Conservation (phyloP, 331 rosid species). For the Stylosanthes scabra region DNA sequence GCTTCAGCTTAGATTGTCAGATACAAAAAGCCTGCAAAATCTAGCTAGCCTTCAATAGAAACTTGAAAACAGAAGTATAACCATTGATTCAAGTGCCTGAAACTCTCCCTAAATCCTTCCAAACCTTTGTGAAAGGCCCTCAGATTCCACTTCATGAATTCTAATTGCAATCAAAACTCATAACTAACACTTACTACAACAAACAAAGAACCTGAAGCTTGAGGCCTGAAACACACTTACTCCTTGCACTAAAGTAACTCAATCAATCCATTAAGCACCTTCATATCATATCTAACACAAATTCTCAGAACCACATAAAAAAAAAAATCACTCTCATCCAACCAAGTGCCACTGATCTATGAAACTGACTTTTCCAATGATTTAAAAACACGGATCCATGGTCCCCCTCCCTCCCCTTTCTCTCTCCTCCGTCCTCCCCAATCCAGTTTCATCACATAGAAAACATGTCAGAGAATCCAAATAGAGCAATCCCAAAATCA, state of each 20-base stretch:
- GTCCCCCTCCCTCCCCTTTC: neutral
- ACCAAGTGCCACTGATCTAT: slow-evolving; percentile 19
- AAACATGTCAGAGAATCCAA: slow-evolving; percentile 4
- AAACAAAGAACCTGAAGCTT: neutral
- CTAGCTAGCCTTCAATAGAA: slow-evolving; percentile 12
- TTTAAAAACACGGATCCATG: slow-evolving; percentile 22
- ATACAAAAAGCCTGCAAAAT: neutral
- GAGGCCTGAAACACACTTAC: slow-evolving; percentile 5
- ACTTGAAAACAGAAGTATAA: neutral
- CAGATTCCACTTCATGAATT: neutral
- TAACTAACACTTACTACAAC: neutral
- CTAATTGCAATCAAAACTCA: slow-evolving; percentile 24
- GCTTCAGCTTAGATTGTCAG: neutral
- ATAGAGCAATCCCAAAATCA: neutral
- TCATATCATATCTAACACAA: neutral
- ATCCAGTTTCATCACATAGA: slow-evolving; percentile 15
- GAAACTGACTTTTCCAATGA: neutral
- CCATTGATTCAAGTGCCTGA: neutral
- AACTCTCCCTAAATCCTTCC: slow-evolving; percentile 1
- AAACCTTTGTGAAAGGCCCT: slow-evolving; percentile 6
- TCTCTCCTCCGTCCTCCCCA: neutral
- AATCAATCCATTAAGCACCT: neutral
- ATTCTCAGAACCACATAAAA: neutral
- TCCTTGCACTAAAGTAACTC: slow-evolving; percentile 10
- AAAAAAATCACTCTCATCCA: slow-evolving; percentile 11